Evolutionary conservation across 2,329 filamentous ascomycete genomes (phyloP).

Genomic region (Ascocoryne sarcoides): DNA sequence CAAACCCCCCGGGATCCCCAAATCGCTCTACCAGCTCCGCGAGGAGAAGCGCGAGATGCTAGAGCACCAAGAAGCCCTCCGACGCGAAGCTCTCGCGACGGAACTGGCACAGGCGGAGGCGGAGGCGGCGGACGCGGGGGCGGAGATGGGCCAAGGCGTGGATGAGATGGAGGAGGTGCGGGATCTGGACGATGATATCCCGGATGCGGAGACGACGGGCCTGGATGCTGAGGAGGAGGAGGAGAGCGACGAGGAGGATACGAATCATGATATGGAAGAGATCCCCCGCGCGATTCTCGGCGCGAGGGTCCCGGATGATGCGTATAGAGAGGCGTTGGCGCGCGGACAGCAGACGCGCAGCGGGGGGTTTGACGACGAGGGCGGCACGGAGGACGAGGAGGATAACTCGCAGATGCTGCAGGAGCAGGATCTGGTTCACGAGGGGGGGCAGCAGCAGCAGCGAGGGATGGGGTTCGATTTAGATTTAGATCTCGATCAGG

Average conservation of each 20-base stretch:
- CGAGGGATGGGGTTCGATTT: constrained; percentile 14
- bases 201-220: constrained; percentile 42
- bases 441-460: constrained; percentile 13
- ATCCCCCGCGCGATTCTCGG: constrained; percentile 13
- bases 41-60: constrained; percentile 85
- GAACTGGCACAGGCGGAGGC: constrained; percentile 66
- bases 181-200: constrained; percentile 67
- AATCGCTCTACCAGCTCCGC: constrained; percentile 81
- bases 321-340: constrained; percentile 49
- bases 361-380: constrained; percentile 35
- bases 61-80: constrained; percentile 69
- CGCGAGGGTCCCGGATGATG: constrained; percentile 45
- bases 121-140: constrained; percentile 30
- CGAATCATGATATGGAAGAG: constrained; percentile 34
- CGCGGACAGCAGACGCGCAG: constrained; percentile 40
- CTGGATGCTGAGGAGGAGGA: constrained; percentile 34
- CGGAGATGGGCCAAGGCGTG: constrained; percentile 28
- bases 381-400: constrained; percentile 44
- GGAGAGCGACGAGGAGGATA: constrained; percentile 29
- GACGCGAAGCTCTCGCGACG: constrained; percentile 60
- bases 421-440: constrained; percentile 48
- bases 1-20: constrained; percentile 75
- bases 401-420: constrained; percentile 51
- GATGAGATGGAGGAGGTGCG: constrained; percentile 39
- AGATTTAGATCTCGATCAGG: constrained; percentile 34